Evolutionary conservation across 345 rosid genomes (phyloP), one percentile per base, ranked within the genome.

Genomic region (Kernera saxatilis): DNA sequence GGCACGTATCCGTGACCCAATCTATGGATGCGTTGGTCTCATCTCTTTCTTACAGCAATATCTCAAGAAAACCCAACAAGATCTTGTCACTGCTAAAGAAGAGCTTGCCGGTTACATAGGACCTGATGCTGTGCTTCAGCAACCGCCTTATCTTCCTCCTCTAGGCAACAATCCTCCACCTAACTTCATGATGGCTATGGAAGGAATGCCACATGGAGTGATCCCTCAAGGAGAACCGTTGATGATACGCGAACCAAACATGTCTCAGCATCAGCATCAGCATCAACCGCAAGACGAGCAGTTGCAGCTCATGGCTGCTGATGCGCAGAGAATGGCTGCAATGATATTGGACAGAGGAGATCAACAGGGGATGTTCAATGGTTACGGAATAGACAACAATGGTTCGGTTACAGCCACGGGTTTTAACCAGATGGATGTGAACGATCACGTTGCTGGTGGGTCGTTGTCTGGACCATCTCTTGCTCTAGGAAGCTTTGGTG

Each of bases 1-100:
- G 68, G 84, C 89, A 1, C 94, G 99, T 9, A 87, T 86, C 22
- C 93, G 82, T 0, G 97, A 93, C 36, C 98, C 97, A 1, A 87
- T 93, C 36, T 89, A 91, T 7, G 97, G 98, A 25, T 91, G 98
- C 3, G 92, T 89, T 25, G 88, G 96, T 4, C 64, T 80, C 13
- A 88, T 93, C 50, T 82, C 92, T 6, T 57, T 83, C 61, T 82
- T 89, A 8, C 97, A 89, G 51, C 94, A 89, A 62, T 73, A 56
- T 51, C 87, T 86, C 4, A 85, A 82, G 77, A 77, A 75, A 57
- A 39, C 86, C 13, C 91, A 85, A 32, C 54, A 8, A 14, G 88
- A 83, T 63, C 87, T 90, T 5, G 48, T 56, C 35, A 55, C 32
- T 22, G 91, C 90, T 13, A 84, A 80, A 76, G 86, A 85, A 70